These are phyloP conservation scores for Allantophomopsis cytisporea DNA, from an alignment of 2,329 filamentous ascomycete genomes.

Conservation along the genomic window DNA sequence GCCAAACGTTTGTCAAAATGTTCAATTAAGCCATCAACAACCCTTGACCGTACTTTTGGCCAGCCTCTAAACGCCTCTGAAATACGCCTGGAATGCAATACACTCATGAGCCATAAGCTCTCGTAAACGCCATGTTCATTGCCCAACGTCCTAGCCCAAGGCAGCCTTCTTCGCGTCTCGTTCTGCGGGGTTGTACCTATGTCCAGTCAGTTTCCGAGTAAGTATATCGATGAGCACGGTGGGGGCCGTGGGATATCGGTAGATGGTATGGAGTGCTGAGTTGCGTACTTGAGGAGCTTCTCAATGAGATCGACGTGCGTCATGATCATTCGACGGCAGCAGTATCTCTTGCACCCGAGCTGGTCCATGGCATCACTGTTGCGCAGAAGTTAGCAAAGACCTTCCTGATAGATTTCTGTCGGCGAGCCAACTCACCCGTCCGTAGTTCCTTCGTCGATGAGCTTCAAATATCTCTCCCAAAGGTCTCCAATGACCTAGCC, in stretches of 20 bases:
- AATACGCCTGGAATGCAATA: constrained; percentile 10
- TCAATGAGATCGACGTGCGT: constrained; percentile 98
- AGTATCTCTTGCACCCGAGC: constrained; percentile 88
- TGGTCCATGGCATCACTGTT: constrained; percentile 88
- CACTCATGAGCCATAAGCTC: background rate
- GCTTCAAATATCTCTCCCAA: constrained; percentile 87
- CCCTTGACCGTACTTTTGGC: background rate
- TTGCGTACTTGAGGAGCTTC: constrained; percentile 76
- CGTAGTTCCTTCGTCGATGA: constrained; percentile 64
- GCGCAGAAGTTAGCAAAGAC: background rate
- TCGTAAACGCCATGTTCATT: background rate
- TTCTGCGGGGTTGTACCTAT: constrained; percentile 33
- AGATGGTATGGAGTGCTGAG: background rate
- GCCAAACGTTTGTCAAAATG: no score
- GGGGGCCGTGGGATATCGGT: background rate
- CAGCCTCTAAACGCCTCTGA: background rate
- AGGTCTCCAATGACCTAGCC: constrained; percentile 84
- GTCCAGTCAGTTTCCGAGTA: background rate
- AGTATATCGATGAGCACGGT: background rate
- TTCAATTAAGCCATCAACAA: background rate
- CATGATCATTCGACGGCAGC: constrained; percentile 98
- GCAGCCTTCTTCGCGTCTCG: constrained; percentile 26
- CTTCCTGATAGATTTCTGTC: background rate
- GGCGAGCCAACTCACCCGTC: constrained; percentile 48
- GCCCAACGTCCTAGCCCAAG: constrained; percentile 9